These are phyloP conservation scores for Tothia fuscella DNA, from an alignment of 2,329 filamentous ascomycete species.

Conservation along the genomic window DNA sequence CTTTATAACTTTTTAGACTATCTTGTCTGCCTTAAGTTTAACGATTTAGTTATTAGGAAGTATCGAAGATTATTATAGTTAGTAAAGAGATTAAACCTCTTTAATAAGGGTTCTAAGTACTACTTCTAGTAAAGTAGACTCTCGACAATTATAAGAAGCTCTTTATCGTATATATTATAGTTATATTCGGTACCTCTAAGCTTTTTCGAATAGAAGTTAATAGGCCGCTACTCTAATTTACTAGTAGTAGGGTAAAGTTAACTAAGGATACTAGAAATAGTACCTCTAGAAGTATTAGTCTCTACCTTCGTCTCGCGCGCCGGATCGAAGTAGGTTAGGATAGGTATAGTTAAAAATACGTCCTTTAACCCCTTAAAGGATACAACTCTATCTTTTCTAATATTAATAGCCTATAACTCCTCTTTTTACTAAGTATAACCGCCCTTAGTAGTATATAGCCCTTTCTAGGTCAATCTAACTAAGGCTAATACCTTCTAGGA, in stretches of 20 bases:
- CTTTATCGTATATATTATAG: conserved; percentile 22
- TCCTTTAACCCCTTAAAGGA: neutral
- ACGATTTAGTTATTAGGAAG: neutral
- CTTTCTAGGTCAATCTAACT: neutral
- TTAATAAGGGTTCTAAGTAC: neutral
- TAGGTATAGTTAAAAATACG: neutral
- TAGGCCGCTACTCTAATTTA: neutral
- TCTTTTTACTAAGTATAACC: neutral
- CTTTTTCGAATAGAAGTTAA: conserved; percentile 17
- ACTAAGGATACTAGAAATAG: neutral
- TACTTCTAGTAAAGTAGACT: neutral
- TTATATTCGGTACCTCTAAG: conserved; percentile 14
- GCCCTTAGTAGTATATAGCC: neutral
- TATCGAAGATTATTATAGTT: neutral
- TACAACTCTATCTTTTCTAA: neutral
- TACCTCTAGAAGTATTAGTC: neutral
- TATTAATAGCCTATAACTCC: neutral
- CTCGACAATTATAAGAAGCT: conserved; percentile 20
- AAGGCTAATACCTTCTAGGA: conserved; percentile 4
- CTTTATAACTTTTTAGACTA: neutral
- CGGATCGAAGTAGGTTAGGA: neutral
- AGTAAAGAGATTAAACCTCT: neutral
- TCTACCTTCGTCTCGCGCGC: neutral
- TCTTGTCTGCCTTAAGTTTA: neutral
- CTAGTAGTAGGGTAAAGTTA: neutral